Percentiles rank a stretch among this genome's conserved stretches.
These are phyloP conservation scores for Nicotiana noctiflora DNA, from an alignment of 257 asterid genomes.

Conservation along the genomic window DNA sequence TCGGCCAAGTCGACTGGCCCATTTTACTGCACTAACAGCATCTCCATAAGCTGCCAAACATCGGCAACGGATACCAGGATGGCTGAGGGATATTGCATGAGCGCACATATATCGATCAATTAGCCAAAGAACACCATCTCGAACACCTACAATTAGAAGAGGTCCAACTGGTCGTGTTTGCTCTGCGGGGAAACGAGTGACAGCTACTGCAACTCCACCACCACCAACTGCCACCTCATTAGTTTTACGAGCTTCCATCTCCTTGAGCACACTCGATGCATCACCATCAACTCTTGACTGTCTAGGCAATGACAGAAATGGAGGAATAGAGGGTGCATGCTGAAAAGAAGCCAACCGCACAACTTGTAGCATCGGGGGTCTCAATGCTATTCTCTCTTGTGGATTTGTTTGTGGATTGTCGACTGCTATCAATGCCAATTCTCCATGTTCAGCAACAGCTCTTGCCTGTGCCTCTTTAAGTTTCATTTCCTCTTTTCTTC, in stretches of 20 bases:
- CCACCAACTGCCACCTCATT: slow-evolving; percentile 93
- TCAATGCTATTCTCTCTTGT: slow-evolving; percentile 67
- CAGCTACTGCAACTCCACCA: slow-evolving; percentile 97
- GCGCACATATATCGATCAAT: slow-evolving; percentile 92
- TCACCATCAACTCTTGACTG: slow-evolving; percentile 64
- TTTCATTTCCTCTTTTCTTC: slow-evolving; percentile 69
- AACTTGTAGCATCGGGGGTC: slow-evolving; percentile 97
- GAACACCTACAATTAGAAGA: slow-evolving; percentile 81
- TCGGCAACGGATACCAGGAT: slow-evolving; percentile 96
- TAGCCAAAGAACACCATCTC: slow-evolving; percentile 96
- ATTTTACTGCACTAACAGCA: slow-evolving; percentile 98
- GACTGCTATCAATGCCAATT: slow-evolving; percentile 76
- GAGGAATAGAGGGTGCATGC: slow-evolving; percentile 93
- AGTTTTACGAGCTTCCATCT: slow-evolving; percentile 62
- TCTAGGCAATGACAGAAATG: slow-evolving; percentile 74
- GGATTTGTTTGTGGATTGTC: slow-evolving; percentile 55
- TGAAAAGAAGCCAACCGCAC: slow-evolving; percentile 94
- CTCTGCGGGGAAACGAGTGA: slow-evolving; percentile 93
- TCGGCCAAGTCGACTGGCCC: slow-evolving; percentile 97
- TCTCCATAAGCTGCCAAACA: slow-evolving; percentile 99
- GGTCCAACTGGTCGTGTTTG: slow-evolving; percentile 97
- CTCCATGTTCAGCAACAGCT: slow-evolving; percentile 91
- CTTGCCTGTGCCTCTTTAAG: slow-evolving; percentile 64
- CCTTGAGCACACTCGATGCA: slow-evolving; percentile 56
- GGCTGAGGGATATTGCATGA: slow-evolving; percentile 94